phyloP scores from a whole-genome alignment of 1,284 basidiomycete species.

The Coniophora puteana region DNA sequence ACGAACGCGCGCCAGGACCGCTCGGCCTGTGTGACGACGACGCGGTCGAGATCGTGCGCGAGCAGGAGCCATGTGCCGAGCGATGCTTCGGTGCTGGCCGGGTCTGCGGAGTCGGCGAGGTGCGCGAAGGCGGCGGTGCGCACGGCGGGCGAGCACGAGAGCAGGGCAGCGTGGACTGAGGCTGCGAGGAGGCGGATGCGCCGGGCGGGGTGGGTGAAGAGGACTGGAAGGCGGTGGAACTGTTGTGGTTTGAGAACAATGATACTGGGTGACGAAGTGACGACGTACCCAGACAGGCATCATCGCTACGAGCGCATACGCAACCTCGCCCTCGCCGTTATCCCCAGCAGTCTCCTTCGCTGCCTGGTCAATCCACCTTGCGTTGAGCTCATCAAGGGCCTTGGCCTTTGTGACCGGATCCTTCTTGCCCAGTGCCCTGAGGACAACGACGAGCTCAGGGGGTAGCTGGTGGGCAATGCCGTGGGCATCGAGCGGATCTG shows the following conservation, averaged over 20 bases:
- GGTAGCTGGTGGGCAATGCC: conserved; percentile 78
- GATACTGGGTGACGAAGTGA: conserved; percentile 4
- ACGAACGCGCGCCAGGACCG: conserved; percentile 54
- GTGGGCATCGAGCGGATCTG: conserved; percentile 88
- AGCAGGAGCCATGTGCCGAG: conserved; percentile 81
- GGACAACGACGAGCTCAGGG: conserved; percentile 80
- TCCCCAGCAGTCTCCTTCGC: conserved; percentile 31
- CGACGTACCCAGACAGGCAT: conserved; percentile 86
- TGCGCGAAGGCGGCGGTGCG: conserved; percentile 57
- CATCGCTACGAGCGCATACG: conserved; percentile 54
- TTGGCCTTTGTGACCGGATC: conserved; percentile 84
- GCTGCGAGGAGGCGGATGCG: conserved; percentile 71
- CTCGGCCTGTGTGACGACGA: conserved; percentile 48
- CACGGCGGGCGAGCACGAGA: conserved; percentile 48
- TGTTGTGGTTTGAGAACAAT: conserved; percentile 27
- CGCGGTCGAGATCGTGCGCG: conserved; percentile 70
- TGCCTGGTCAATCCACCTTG: conserved; percentile 62
- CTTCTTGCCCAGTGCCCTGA: conserved; percentile 87
- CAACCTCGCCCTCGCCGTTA: conserved; percentile 24
- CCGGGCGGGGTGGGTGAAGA: conserved; percentile 81
- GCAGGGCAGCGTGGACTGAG: conserved; percentile 66
- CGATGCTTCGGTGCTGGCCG: conserved; percentile 63
- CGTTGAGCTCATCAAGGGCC: conserved; percentile 82
- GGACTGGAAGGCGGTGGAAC: conserved; percentile 83
- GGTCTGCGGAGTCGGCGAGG: conserved; percentile 49